Evolutionary conservation across 352 stramenopile species (phyloP), one percentile per base, ranked within the genome.

Genomic region (Phytophthora brassicae): DNA sequence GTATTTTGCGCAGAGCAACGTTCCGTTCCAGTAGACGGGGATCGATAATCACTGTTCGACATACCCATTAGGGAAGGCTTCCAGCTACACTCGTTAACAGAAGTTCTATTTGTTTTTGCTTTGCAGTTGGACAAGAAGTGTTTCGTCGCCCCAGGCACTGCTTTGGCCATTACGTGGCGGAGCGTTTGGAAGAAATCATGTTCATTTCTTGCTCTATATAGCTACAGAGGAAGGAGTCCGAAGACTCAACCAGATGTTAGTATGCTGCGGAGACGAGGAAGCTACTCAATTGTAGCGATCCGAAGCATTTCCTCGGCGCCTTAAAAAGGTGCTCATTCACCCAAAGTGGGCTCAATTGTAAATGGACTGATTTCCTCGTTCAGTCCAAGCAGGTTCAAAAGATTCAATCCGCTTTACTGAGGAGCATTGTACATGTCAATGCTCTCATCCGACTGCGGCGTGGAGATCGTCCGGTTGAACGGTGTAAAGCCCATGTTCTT

Each of bases 381-480:
- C 50, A 54, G 49, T 23, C 36, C 60, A 55, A 0, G 17, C 38
- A 56, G n/a, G 49, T 23, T 43, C 55, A 41, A 14, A 48, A 46
- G 22, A 53, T 56, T 49, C 16, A n/a, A n/a, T n/a, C 24, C 42
- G 52, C 2, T 58, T 79, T 89, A 92, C 72, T 94, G 83, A 42
- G 81, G 79, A 43, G 84, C 83, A 73, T 94, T 94, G 77, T 94
- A 91, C 80, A 94, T 92, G 70, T 94, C 86, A 45, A 94, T 92
- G 45, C 84, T 85, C 66, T 94, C 86, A 54, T 94, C 86, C 0
- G 81, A 90, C 70, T 86, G 72, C 16, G 85, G 83, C 23, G 77
- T 89, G 31, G 82, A 91, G 44, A 95, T 75, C 36, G 86, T 92
- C 36, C 84, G 81, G 59, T 79, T 88, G 64, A 92, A 90, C 14